phyloP scores from a whole-genome alignment of 805 yeast species.

The Candida peoriensis region DNA sequence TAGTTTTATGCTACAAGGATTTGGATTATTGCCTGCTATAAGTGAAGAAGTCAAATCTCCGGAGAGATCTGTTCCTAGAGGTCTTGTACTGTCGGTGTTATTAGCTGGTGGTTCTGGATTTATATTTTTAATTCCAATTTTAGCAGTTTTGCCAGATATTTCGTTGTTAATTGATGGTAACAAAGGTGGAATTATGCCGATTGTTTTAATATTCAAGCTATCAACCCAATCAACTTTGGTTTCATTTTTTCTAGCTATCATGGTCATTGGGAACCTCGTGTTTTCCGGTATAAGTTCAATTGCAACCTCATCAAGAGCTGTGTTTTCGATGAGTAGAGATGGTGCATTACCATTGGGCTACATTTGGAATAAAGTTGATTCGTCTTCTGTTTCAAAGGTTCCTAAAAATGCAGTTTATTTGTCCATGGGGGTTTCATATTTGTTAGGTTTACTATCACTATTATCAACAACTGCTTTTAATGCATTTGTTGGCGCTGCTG shows the following conservation, averaged over 20 bases:
- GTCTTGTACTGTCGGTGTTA: conserved; percentile 59
- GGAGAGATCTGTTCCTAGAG: conserved; percentile 69
- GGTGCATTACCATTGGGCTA: conserved; percentile 67
- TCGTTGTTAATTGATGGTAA: conserved; percentile 48
- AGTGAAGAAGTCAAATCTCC: conserved; percentile 79
- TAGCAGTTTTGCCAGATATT: conserved; percentile 68
- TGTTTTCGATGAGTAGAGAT: conserved; percentile 78
- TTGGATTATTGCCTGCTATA: conserved; percentile 75
- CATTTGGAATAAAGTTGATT: conserved; percentile 62
- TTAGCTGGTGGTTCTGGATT: conserved; percentile 67
- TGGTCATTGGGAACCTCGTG: conserved; percentile 63
- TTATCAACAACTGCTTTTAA: conserved; percentile 72
- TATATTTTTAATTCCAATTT: conserved; percentile 64
- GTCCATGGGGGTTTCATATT: conserved; percentile 55
- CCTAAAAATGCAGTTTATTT: conserved; percentile 68
- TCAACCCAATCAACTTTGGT: conserved; percentile 66
- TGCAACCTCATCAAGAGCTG: conserved; percentile 79
- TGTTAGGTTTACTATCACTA: conserved; percentile 60
- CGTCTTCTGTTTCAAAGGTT: conserved; percentile 46
- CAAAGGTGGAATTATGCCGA: conserved; percentile 64
- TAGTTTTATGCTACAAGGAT: conserved; percentile 75
- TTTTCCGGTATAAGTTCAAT: conserved; percentile 78
- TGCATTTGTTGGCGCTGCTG: conserved; percentile 82
- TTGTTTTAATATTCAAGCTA: conserved; percentile 67
- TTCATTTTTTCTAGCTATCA: conserved; percentile 60